A percentile compares a stretch with the other conserved stretches of the same genome.
These are phyloP conservation scores for Leccinum imitatum DNA, from an alignment of 768 basidiomycete genomes.

Conservation along the genomic window DNA sequence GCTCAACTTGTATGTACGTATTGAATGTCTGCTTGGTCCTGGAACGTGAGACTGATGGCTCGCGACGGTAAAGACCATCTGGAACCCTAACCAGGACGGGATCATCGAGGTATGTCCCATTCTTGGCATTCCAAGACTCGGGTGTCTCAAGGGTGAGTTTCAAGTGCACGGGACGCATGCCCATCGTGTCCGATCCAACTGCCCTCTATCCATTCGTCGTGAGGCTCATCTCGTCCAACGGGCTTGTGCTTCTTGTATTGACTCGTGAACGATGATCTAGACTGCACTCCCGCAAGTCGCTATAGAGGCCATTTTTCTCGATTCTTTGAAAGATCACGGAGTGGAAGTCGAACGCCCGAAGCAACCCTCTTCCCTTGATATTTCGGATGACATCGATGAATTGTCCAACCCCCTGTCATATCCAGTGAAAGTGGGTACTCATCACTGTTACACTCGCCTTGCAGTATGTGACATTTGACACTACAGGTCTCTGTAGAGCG, in stretches of 20 bases:
- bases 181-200: not conserved
- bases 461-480: not conserved
- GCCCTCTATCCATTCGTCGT: not conserved
- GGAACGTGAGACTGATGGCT: not conserved
- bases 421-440: not conserved
- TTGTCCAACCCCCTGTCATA: not conserved
- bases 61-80: not conserved
- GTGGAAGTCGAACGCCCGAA: not conserved
- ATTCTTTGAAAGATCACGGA: not conserved
- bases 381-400: not conserved
- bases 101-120: not conserved
- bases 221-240: not conserved
- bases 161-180: not conserved
- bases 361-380: not conserved
- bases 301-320: not conserved
- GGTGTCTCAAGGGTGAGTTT: not conserved
- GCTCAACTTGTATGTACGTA: not conserved
- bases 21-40: not conserved
- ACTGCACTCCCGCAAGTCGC: not conserved
- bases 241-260: not conserved
- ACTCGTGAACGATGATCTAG: not conserved
- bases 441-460: not conserved
- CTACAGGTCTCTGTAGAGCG: not conserved
- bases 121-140: not conserved
- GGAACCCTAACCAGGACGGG: not conserved